A percentile compares a stretch with the other conserved stretches of the same genome.
These are phyloP conservation scores for Dactylonectria estremocensis DNA, from an alignment of 2,329 filamentous ascomycete species.

Conservation along the genomic window DNA sequence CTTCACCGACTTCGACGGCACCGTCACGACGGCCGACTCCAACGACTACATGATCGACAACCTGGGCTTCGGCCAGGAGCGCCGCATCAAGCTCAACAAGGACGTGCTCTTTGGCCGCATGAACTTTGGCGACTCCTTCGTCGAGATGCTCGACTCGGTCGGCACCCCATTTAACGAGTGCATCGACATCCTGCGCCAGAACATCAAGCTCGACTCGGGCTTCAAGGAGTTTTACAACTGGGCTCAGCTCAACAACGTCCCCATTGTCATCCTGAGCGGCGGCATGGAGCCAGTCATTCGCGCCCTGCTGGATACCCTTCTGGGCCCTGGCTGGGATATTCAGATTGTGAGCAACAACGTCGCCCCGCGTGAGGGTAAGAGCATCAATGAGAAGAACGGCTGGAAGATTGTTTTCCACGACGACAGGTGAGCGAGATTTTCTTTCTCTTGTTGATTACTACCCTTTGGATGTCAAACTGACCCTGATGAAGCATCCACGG, in stretches of 20 bases:
- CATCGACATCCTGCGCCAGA: slow-evolving; percentile 81
- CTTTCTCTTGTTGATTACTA: too few species aligned
- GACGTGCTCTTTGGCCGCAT: slow-evolving; percentile 81
- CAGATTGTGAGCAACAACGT: slow-evolving; percentile 94
- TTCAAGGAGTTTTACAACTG: slow-evolving; percentile 93
- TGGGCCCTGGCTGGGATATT: slow-evolving; percentile 85
- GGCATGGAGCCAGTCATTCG: slow-evolving; percentile 95
- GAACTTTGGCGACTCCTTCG: slow-evolving; percentile 89
- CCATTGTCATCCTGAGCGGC: slow-evolving; percentile 91
- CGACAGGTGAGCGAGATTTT: slow-evolving; percentile 71
- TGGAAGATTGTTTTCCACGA: slow-evolving; percentile 94
- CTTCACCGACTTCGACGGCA: slow-evolving; percentile 99
- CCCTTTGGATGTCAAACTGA: slow-evolving; percentile 17
- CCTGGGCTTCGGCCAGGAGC: slow-evolving; percentile 83
- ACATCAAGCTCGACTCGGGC: slow-evolving; percentile 89
- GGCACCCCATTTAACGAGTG: slow-evolving; percentile 85
- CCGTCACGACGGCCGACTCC: slow-evolving; percentile 82
- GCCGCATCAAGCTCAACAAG: slow-evolving; percentile 80
- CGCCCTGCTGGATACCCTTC: slow-evolving; percentile 82
- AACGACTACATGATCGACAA: slow-evolving; percentile 88
- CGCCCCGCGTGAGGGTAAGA: slow-evolving; percentile 73
- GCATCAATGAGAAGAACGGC: slow-evolving; percentile 83
- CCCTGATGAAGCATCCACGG: slow-evolving; percentile 77
- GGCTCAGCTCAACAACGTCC: slow-evolving; percentile 85
- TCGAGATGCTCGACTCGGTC: slow-evolving; percentile 92